Conservation (phyloP, 2,329 filamentous ascomycete species). For the Amesomyces nigricolor region DNA sequence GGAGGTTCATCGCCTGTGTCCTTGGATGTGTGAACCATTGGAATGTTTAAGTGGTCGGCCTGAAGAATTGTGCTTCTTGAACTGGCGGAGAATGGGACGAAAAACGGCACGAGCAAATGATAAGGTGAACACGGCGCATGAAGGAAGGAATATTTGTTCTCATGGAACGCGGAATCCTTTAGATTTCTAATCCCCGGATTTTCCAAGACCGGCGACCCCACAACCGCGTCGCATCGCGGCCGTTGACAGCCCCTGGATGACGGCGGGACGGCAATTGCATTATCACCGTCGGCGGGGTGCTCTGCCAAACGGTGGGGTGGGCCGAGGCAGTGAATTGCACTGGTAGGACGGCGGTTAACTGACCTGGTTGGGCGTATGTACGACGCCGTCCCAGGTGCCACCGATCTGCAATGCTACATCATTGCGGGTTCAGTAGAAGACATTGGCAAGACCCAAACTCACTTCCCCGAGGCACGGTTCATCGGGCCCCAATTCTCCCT, state of each 20-base stretch:
- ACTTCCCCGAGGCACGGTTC: conserved; percentile 53
- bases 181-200: conserved; percentile 8
- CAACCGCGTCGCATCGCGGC: not conserved
- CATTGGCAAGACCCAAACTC: conserved; percentile 36
- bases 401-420: not conserved
- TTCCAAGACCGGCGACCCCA: not conserved
- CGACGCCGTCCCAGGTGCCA: not conserved
- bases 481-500: conserved; percentile 91
- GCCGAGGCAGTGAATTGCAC: conserved; percentile 2
- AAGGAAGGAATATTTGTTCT: not conserved
- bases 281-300: conserved; percentile 13
- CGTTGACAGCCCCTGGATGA: conserved; percentile 7
- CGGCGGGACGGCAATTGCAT: conserved; percentile 18
- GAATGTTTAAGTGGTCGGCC: not conserved
- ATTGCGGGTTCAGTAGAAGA: not conserved
- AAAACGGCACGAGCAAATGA: no score
- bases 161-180: not conserved
- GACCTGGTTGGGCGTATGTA: not conserved
- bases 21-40: not conserved
- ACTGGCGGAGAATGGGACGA: not conserved
- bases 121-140: not conserved
- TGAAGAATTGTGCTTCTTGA: not conserved
- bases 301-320: conserved; percentile 1
- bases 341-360: not conserved
- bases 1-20: not conserved